Base-by-base conservation (phyloP, 805 yeast genomes). In the Scheffersomyces ergatensis region DNA sequence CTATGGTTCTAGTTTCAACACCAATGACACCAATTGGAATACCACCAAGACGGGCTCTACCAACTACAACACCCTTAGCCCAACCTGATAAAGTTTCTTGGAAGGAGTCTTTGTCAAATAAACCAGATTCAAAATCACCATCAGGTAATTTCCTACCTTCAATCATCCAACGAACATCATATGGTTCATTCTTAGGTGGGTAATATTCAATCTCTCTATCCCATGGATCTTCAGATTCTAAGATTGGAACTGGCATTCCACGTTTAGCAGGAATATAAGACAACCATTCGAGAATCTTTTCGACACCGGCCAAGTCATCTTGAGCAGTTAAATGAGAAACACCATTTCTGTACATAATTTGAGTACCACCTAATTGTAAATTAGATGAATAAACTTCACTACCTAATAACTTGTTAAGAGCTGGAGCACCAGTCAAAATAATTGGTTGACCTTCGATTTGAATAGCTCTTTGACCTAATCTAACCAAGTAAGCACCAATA, bases 391-490 rank as follows among this genome's bases (percentile, higher is more conserved):
- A 93, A 41, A 93, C 99, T 65, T 95, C 98, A 59, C 96, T 82
- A 55, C 99, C 99, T 51, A 93, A 76, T 53, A 95, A 74, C 69
- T 95, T 93, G 77, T 93, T 93, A 65, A 93, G 89, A 43, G 99
- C 97, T 38, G 97, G 97, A 43, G 99, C 99, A 78, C 99, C 99
- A 42, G 99, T 93, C 60, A 93, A 82, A 53, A 93, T 92, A 55
- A 93, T 89, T 41, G 99, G 99, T 70, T 93, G 98, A 33, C 99
- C 99, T 66, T 93, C 97, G 55, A 93, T 86, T 73, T 93, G 99
- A 57, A 93, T 90, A 33, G 98, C 95, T 76, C 99, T 85, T 77
- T 93, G 98, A 58, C 99, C 99, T 52, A 93, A 78, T 70, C 99
- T 85, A 32, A 93, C 99, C 62, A 93, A 77, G 63, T 93, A 93